Conservation (phyloP, 176 grass and related monocot genomes). For the Paspalum notatum region DNA sequence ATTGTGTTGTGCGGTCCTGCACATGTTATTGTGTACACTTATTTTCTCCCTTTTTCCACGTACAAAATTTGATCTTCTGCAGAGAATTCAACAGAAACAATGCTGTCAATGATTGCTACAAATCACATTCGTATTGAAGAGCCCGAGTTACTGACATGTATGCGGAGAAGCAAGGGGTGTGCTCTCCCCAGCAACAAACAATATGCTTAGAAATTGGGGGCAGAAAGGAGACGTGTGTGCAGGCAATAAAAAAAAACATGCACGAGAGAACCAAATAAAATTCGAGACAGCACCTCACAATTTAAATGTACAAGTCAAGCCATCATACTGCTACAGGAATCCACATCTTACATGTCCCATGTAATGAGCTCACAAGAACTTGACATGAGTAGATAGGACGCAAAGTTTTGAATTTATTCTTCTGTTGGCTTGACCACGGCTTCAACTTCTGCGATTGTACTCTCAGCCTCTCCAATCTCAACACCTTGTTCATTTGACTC, state of each 20-base stretch:
- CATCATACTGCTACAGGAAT: not conserved
- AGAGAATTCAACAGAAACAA: not conserved
- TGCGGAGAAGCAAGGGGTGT: not conserved
- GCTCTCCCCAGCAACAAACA: not conserved
- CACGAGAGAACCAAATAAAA: not conserved
- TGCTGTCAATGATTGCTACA: not conserved
- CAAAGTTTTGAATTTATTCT: conserved; percentile 25
- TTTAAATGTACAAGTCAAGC: not conserved
- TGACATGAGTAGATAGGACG: not conserved
- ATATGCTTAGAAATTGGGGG: not conserved
- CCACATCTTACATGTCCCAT: conserved; percentile 6
- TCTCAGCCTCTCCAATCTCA: conserved; percentile 82
- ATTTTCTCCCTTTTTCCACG: not conserved
- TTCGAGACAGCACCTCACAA: not conserved
- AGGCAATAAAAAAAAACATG: not conserved
- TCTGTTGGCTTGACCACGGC: conserved; percentile 59
- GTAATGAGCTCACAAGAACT: not conserved
- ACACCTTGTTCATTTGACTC: conserved; percentile 71
- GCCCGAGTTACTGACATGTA: not conserved
- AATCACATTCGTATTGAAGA: not conserved
- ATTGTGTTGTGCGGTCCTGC: not conserved
- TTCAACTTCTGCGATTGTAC: conserved; percentile 69
- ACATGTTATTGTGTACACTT: not conserved
- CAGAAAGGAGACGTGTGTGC: not conserved
- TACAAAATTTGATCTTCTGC: not conserved